Evolutionary conservation across 805 yeast genomes (phyloP).

Genomic region (Candida maesae): DNA sequence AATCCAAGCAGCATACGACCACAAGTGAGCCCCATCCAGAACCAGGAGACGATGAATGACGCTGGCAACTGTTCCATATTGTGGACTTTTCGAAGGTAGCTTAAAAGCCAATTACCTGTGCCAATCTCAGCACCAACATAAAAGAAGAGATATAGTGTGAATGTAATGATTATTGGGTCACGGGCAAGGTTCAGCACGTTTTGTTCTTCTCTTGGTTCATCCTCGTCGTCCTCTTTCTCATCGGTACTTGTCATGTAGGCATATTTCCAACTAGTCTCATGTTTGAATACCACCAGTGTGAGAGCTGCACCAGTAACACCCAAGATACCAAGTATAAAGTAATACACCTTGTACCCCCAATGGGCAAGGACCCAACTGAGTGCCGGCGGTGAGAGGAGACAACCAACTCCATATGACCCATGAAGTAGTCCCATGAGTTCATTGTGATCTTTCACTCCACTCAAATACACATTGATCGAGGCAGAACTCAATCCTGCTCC

Average conservation of each 20-base stretch:
- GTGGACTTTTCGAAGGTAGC: constrained; percentile 54
- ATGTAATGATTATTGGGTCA: constrained; percentile 39
- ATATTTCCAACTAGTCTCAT: constrained; percentile 38
- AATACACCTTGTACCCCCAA: constrained; percentile 21
- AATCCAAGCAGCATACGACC: constrained; percentile 61
- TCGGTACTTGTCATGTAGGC: constrained; percentile 15
- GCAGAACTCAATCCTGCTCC: constrained; percentile 56
- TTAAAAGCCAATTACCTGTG: constrained; percentile 67
- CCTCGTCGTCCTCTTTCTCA: constrained; percentile 18
- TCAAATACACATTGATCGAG: constrained; percentile 44
- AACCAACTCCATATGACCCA: constrained; percentile 68
- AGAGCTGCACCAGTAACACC: constrained; percentile 23
- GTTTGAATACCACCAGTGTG: constrained; percentile 43
- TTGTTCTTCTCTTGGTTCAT: constrained; percentile 17
- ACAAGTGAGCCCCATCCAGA: constrained; percentile 66
- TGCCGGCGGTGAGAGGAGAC: constrained; percentile 61
- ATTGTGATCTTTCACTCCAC: constrained; percentile 46
- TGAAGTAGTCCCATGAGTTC: constrained; percentile 58
- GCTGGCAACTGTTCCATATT: constrained; percentile 43
- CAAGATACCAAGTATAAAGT: constrained; percentile 4
- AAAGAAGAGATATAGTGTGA: constrained; percentile 52
- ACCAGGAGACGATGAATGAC: constrained; percentile 65
- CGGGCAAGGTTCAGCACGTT: constrained; percentile 19
- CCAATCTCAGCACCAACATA: constrained; percentile 71
- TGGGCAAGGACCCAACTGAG: constrained; percentile 33